phyloP scores from a whole-genome alignment of 2,329 filamentous ascomycete genomes.

The Cryphonectria radicalis region DNA sequence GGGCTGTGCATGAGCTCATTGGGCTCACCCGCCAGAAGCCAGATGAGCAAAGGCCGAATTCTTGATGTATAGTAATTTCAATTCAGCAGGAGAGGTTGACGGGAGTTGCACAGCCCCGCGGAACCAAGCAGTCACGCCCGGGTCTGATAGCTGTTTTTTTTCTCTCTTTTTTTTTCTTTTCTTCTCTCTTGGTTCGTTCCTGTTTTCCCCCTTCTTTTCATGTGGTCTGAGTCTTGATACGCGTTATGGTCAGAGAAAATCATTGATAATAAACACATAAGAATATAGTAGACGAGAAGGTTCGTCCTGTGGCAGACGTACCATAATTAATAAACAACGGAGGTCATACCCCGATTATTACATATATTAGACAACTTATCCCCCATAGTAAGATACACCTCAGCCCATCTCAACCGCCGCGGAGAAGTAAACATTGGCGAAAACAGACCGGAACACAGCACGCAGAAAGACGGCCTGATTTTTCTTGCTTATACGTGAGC shows the following conservation, averaged over 20 bases:
- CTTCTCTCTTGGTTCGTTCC: too few species aligned
- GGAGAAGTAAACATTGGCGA: conserved; percentile 1
- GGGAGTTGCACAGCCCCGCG: too few species aligned
- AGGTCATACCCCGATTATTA: not conserved
- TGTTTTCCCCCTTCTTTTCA: too few species aligned
- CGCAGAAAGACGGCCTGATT: not conserved
- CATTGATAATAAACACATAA: not conserved
- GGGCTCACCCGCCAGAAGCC: too few species aligned
- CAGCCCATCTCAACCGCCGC: not conserved
- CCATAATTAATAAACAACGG: not conserved
- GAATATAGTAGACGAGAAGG: not conserved
- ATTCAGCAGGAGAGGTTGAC: too few species aligned
- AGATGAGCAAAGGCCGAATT: too few species aligned
- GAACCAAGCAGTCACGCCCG: too few species aligned
- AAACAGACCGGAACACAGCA: not conserved
- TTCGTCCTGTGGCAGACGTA: not conserved
- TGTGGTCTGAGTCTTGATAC: too few species aligned
- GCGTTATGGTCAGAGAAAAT: not conserved
- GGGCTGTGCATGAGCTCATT: too few species aligned
- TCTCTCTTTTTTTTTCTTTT: too few species aligned
- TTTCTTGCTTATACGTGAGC: not conserved
- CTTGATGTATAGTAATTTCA: too few species aligned
- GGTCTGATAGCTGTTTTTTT: too few species aligned
- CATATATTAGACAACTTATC: not conserved
- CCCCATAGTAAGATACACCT: not conserved